Base-by-base conservation (phyloP, 2,329 filamentous ascomycete genomes). In the Fusarium hainanense region DNA sequence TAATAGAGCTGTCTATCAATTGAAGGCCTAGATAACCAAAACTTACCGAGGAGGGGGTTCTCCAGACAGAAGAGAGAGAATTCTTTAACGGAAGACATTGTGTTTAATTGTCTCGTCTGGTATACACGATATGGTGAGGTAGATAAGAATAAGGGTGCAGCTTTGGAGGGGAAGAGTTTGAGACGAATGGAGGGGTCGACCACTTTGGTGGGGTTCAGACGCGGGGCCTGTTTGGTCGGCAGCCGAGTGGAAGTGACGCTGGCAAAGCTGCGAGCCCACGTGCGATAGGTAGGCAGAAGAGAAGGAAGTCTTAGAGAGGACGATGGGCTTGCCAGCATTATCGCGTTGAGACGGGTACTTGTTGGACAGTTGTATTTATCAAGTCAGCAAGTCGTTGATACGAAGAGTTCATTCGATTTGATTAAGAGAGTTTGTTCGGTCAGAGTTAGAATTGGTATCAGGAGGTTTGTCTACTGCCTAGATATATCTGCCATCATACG, bases 31-130 rank as follows among this genome's bases (percentile, higher is more conserved):
- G 40, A 21, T 20, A n/a, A 32, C n/a, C 11, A 40, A 40, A 40
- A 72, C 87, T 75, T 84, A 94, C 92, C 95, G 77, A 99, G 92
- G 76, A 99, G 90, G 81, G 96, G 96, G 84, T 99, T 99, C 91
- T 98, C 96, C 77, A 99, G 85, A 83, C 92, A 96, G 78, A 98
- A 88, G 77, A 99, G 92, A 82, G 93, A 87, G 85, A 92, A 98
- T 82, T 94, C 91, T 84, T 94, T 92, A 75, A 82, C 79, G 75
- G 90, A 81, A 79, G 92, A 87, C 93, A 97, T 97, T 71, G 78
- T 84, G 77, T 69, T 76, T 21, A 67, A 67, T 69, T 74, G 66
- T 69, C 49, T 66, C 58, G 62, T 49, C 32, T 66, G 55, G 48
- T 32, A 44, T 47, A 56, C 60, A 60, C 62, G 47, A 55, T 40